Evolutionary conservation across 2,329 filamentous ascomycete genomes (phyloP).

Genomic region (Calonectria ilicicola): DNA sequence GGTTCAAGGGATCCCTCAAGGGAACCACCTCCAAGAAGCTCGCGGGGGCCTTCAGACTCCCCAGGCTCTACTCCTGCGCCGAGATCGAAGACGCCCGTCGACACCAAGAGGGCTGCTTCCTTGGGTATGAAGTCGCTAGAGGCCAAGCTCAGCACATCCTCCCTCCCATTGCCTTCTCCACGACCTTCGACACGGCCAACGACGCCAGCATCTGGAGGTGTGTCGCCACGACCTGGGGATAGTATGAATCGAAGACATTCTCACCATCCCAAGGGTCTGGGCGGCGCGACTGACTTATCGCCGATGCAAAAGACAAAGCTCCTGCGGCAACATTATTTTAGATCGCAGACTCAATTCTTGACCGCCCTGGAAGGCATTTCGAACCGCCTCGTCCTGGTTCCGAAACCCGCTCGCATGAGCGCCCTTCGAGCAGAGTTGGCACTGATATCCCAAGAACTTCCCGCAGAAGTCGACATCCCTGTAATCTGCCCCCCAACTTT

Average conservation of each 20-base stretch:
- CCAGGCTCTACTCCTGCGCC: constrained; percentile 35
- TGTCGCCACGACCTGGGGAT: constrained; percentile 59
- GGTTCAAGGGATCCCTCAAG: constrained; percentile 42
- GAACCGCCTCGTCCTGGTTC: constrained; percentile 84
- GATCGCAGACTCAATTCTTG: constrained; percentile 83
- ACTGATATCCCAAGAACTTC: constrained; percentile 83
- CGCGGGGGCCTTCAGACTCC: constrained; percentile 38
- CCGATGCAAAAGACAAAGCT: constrained; percentile 76
- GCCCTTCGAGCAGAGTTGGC: constrained; percentile 85
- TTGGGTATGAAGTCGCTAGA: constrained; percentile 68
- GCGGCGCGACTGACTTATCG: constrained; percentile 73
- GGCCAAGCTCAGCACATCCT: constrained; percentile 75
- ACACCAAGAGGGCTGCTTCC: constrained; percentile 59
- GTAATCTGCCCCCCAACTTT: constrained; percentile 83
- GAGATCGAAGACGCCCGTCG: constrained; percentile 48
- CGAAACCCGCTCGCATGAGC: constrained; percentile 84
- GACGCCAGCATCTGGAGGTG: constrained; percentile 69
- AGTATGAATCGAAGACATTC: constrained; percentile 69
- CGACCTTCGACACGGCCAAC: constrained; percentile 63
- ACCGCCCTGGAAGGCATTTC: constrained; percentile 87
- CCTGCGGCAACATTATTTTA: constrained; percentile 84
- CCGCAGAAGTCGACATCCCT: constrained; percentile 86
- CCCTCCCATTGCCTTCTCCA: constrained; percentile 73
- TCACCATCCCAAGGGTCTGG: constrained; percentile 67
- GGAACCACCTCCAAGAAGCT: constrained; percentile 41